Conservation (phyloP, 371 early-diverging fungal species). For the Syncephalastrum monosporum region DNA sequence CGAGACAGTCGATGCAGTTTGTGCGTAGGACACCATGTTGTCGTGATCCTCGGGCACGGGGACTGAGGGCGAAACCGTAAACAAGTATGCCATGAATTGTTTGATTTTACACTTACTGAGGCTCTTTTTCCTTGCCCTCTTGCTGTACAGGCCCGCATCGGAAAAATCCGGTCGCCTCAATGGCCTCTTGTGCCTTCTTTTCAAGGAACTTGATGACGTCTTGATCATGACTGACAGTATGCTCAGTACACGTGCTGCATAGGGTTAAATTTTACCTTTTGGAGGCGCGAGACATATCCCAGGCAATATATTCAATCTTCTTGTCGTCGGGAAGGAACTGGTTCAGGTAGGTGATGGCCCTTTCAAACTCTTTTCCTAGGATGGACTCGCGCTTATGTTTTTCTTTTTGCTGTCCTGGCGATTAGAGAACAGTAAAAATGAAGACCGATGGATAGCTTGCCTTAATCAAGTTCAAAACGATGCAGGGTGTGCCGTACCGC, state of each 20-base stretch:
- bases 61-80: no score
- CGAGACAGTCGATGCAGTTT: conserved; percentile 99
- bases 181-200: conserved; percentile 83
- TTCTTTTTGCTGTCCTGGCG: conserved; percentile 68
- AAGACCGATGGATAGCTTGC: conserved; percentile 20
- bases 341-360: conserved; percentile 82
- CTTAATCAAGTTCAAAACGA: conserved; percentile 93
- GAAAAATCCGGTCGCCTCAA: conserved; percentile 88
- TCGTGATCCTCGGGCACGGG: conserved; percentile 11
- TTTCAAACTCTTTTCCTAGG: conserved; percentile 82
- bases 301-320: conserved; percentile 85
- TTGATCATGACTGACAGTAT: conserved; percentile 62
- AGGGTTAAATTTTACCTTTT: conserved; percentile 60
- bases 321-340: conserved; percentile 83
- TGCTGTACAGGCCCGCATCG: conserved; percentile 80
- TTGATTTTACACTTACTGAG: no score
- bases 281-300: conserved; percentile 97
- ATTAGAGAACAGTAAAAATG: background rate
- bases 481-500: conserved; percentile 87
- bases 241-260: background rate
- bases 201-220: conserved; percentile 91
- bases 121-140: conserved; percentile 7
- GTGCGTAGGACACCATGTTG: conserved; percentile 95
- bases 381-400: conserved; percentile 85
- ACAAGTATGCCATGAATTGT: no score